Base-by-base conservation (phyloP, 2,329 filamentous ascomycete genomes). In the Coniochaeta prunicola region DNA sequence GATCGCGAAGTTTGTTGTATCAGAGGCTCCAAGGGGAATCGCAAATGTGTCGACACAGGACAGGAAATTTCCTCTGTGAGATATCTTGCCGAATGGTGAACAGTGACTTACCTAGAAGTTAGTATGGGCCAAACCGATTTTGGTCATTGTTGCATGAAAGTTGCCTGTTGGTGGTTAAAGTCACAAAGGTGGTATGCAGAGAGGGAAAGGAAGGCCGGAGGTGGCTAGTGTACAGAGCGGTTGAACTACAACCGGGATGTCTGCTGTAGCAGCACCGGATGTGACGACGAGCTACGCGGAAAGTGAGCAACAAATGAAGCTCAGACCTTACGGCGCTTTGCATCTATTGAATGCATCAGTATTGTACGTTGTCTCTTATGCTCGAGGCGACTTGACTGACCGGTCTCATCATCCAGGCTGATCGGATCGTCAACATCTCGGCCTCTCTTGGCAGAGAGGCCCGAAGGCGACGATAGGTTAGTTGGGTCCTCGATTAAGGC, bases 401-500 rank as follows among this genome's bases (percentile, higher is more conserved):
- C 66, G 60, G 62, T 61, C 60, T 67, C 66, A 28, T 67, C 66
- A 58, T 59, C 60, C 45, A 65, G 62, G 59, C 63, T 60, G 63
- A 66, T 64, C 34, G 55, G 26, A 40, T 67, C 64, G 54, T 67
- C 64, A 56, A 61, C 60, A 38, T 65, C 62, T 59, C 72, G 68
- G 57, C 61, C 62, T 62, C 72, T 67, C 62, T 74, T 74, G 40
- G 62, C 65, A 54, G 68, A 64, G 48, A 61, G 56, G 56, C 66
- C 67, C 31, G 65, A 60, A 48, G 45, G 45, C 45, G 68, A 64
- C 53, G 33, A 55, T 12, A 21, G 5, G 64, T 64, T 17, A 63
- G 65, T 56, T 34, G 59, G 54, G 12, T 64, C 57, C 59, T 60
- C 33, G 58, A 59, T 63, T 58, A 63, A 57, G 59, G 59, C 64